phyloP scores from a whole-genome alignment of 352 stramenopile genomes.

The Phytopythium oedochilum region DNA sequence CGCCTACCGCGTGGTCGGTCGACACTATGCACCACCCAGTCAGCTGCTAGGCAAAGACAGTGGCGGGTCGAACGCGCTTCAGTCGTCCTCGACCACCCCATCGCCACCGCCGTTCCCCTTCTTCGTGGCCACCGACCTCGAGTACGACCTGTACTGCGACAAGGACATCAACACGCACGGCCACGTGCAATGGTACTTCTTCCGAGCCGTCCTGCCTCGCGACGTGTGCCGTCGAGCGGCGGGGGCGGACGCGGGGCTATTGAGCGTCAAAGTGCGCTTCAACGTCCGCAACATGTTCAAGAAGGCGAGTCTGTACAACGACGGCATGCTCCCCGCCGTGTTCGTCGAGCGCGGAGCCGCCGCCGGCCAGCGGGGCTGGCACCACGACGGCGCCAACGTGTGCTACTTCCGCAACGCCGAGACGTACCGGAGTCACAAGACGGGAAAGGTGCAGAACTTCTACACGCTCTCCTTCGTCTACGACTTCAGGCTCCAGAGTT shows the following conservation, averaged over 20 bases:
- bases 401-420: conserved; percentile 84
- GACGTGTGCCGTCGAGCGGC: background rate
- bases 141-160: conserved; percentile 78
- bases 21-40: conserved; percentile 45
- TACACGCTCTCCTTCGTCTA: conserved; percentile 83
- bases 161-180: conserved; percentile 65
- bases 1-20: conserved; percentile 49
- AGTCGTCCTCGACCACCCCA: background rate
- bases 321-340: conserved; percentile 81
- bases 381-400: conserved; percentile 61
- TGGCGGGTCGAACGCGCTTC: conserved; percentile 1
- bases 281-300: conserved; percentile 89
- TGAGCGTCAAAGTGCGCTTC: conserved; percentile 53
- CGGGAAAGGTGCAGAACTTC: conserved; percentile 40
- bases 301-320: conserved; percentile 79
- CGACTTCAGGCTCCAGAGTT: conserved; percentile 24
- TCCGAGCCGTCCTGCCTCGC: conserved; percentile 35
- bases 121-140: conserved; percentile 49
- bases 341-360: conserved; percentile 17
- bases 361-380: conserved; percentile 40
- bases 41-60: conserved; percentile 6
- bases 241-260: conserved; percentile 11
- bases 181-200: conserved; percentile 91
- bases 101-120: conserved; percentile 39
- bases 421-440: conserved; percentile 54